Conservation (phyloP, 768 basidiomycete genomes). For the Mycena floridula region DNA sequence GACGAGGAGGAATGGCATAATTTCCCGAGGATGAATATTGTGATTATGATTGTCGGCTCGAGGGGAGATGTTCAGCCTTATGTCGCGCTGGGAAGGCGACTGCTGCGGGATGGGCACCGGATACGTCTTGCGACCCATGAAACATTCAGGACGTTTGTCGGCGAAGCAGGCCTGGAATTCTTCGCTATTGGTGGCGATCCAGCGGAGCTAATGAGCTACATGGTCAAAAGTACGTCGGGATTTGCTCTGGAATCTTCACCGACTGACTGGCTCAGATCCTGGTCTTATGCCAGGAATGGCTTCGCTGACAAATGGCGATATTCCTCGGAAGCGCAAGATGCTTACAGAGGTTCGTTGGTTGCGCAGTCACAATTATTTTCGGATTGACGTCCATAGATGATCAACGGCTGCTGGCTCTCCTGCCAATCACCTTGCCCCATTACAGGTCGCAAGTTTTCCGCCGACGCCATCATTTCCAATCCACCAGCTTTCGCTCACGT, state of each 20-base stretch:
- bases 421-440: constrained; percentile 41
- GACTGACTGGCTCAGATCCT: constrained; percentile 36
- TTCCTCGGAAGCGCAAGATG: constrained; percentile 52
- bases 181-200: constrained; percentile 59
- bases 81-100: constrained; percentile 45
- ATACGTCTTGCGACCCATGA: constrained; percentile 59
- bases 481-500: constrained; percentile 63
- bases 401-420: constrained; percentile 53
- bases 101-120: constrained; percentile 47
- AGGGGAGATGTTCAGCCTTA: constrained; percentile 67
- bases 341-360: constrained; percentile 32
- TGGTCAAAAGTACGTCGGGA: constrained; percentile 56
- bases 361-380: neutral
- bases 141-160: constrained; percentile 51
- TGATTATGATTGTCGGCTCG: constrained; percentile 65
- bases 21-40: constrained; percentile 44
- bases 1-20: constrained; percentile 29
- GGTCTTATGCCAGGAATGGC: constrained; percentile 56
- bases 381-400: constrained; percentile 32
- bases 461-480: constrained; percentile 63
- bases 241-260: constrained; percentile 1
- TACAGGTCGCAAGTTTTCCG: constrained; percentile 41
- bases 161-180: constrained; percentile 47
- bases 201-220: constrained; percentile 62
- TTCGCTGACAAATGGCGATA: constrained; percentile 56